Conservation (phyloP, 2,329 filamentous ascomycete genomes). For the Cryphonectria nitschkei region DNA sequence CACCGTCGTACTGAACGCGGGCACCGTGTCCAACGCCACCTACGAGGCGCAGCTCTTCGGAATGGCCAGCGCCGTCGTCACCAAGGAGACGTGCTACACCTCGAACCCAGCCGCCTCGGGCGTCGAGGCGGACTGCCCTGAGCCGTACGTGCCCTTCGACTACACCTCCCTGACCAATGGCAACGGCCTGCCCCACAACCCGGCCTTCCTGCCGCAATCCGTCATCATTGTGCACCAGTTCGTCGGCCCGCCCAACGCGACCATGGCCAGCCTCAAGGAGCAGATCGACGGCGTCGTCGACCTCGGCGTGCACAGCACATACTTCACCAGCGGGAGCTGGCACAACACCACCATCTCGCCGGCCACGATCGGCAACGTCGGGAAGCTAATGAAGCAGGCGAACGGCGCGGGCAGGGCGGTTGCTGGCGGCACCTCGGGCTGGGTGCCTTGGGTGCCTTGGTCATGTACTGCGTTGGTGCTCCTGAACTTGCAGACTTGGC, state of each 20-base stretch:
- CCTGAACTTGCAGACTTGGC: not conserved
- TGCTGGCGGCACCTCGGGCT: not conserved
- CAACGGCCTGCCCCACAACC: conserved; percentile 27
- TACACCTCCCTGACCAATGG: conserved; percentile 8
- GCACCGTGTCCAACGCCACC: conserved; percentile 36
- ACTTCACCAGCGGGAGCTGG: conserved; percentile 32
- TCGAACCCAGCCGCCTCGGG: conserved; percentile 17
- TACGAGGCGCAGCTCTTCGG: conserved; percentile 42
- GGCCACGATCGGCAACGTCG: conserved; percentile 26
- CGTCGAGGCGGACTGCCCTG: conserved; percentile 25
- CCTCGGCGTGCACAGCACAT: conserved; percentile 30
- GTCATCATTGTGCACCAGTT: conserved; percentile 31
- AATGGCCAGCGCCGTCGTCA: conserved; percentile 29
- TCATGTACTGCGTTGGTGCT: not conserved
- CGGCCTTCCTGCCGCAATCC: conserved; percentile 23
- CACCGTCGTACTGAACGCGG: conserved; percentile 29
- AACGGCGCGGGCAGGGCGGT: conserved; percentile 11
- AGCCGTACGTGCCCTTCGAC: conserved; percentile 27
- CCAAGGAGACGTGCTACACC: conserved; percentile 31
- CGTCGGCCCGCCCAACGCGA: conserved; percentile 28
- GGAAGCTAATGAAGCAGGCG: conserved; percentile 17
- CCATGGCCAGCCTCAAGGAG: conserved; percentile 21
- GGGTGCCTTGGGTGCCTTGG: conserved; percentile 14
- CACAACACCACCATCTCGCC: conserved; percentile 25
- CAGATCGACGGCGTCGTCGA: conserved; percentile 27